These are phyloP conservation scores for Epipyxis sp. DNA, from an alignment of 108 stramenopile species.

Conservation along the genomic window DNA sequence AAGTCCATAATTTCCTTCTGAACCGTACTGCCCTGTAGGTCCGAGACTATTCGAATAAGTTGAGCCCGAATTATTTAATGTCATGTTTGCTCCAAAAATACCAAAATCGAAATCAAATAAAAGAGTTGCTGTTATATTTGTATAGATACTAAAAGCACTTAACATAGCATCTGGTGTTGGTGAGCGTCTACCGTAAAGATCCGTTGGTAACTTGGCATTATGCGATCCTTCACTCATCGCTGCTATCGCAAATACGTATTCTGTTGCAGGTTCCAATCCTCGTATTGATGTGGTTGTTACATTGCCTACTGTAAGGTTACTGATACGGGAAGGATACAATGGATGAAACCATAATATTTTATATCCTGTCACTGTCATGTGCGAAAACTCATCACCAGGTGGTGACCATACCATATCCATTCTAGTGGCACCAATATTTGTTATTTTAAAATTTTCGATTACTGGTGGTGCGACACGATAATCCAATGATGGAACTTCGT, in stretches of 20 bases:
- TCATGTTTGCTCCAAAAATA: conserved; percentile 51
- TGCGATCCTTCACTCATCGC: conserved; percentile 48
- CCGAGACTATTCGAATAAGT: conserved; percentile 39
- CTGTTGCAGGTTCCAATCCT: conserved; percentile 41
- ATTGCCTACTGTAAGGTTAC: conserved; percentile 51
- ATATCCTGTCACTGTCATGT: conserved; percentile 56
- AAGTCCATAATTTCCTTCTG: conserved; percentile 64
- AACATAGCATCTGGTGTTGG: conserved; percentile 28
- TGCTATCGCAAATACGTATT: conserved; percentile 53
- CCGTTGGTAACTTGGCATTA: conserved; percentile 38
- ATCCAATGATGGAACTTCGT: conserved; percentile 42
- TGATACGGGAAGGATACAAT: background rate
- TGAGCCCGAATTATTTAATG: conserved; percentile 43
- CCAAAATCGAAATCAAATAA: conserved; percentile 48
- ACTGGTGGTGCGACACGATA: conserved; percentile 43
- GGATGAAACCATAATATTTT: background rate
- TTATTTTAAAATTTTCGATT: conserved; percentile 18
- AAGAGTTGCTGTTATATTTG: conserved; percentile 43
- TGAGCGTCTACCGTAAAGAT: conserved; percentile 57
- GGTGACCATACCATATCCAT: conserved; percentile 48
- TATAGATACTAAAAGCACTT: conserved; percentile 24
- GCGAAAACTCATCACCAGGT: conserved; percentile 17
- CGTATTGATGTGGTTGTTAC: conserved; percentile 60
- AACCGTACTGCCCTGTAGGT: conserved; percentile 51
- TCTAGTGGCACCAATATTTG: conserved; percentile 48